Percentiles rank a stretch among this genome's conserved stretches.
phyloP scores from a whole-genome alignment of 768 basidiomycete species.

The Boletus pseudo-olivaceus region DNA sequence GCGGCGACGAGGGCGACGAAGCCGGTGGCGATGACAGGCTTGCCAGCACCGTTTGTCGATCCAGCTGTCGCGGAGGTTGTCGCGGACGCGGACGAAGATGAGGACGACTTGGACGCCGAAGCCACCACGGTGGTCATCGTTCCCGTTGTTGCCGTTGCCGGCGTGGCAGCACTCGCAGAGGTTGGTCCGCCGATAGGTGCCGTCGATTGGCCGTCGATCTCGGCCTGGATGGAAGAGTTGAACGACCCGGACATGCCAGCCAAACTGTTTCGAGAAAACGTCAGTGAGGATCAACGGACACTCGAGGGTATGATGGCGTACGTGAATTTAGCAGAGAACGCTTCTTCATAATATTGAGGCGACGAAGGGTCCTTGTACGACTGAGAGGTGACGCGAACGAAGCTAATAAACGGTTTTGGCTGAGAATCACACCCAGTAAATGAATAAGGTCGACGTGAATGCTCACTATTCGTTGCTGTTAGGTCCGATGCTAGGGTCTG shows the following conservation, averaged over 20 bases:
- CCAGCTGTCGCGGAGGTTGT: not conserved
- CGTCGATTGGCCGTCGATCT: conserved; percentile 60
- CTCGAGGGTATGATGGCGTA: conserved; percentile 34
- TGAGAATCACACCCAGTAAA: not conserved
- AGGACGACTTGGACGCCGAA: not conserved
- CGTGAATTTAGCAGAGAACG: conserved; percentile 81
- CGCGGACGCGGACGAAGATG: not conserved
- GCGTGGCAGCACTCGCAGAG: conserved; percentile 10
- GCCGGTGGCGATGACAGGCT: conserved; percentile 21
- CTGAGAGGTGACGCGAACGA: conserved; percentile 72
- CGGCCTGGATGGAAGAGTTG: conserved; percentile 47
- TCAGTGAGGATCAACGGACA: not conserved
- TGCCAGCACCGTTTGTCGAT: conserved; percentile 21
- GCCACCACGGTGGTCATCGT: not conserved
- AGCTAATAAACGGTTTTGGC: conserved; percentile 40
- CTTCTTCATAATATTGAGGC: conserved; percentile 55
- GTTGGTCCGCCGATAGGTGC: conserved; percentile 49
- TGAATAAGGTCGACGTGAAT: no score
- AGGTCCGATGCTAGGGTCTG: conserved; percentile 51
- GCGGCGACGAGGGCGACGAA: conserved; percentile 20
- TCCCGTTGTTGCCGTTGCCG: conserved; percentile 23
- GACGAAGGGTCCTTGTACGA: conserved; percentile 47
- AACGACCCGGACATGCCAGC: conserved; percentile 71
- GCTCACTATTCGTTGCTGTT: conserved; percentile 54
- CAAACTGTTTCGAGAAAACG: conserved; percentile 40